Conservation (phyloP, 2,329 filamentous ascomycete species). For the Pseudogymnoascus sp. region DNA sequence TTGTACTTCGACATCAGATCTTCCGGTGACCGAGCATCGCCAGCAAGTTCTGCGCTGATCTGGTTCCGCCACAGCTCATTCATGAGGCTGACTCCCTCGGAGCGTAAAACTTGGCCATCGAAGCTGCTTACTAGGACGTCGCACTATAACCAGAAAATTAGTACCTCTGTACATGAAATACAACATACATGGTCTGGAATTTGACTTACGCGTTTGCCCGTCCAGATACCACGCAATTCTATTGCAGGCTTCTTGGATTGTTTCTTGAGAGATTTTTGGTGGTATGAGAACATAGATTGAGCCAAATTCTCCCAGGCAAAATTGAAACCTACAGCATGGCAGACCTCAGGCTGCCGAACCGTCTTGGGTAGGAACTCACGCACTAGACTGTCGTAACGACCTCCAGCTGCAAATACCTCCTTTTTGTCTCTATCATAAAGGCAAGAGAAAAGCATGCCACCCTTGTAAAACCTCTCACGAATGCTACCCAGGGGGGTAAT, state of each 20-base stretch:
- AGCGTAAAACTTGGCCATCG: constrained; percentile 66
- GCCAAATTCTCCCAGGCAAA: constrained; percentile 79
- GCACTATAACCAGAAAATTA: constrained; percentile 42
- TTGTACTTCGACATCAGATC: constrained; percentile 69
- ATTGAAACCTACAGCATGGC: constrained; percentile 86
- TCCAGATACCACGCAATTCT: constrained; percentile 52
- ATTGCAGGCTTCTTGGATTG: constrained; percentile 65
- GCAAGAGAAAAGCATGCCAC: constrained; percentile 83
- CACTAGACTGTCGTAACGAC: constrained; percentile 85
- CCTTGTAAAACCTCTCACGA: constrained; percentile 83
- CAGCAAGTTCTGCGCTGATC: constrained; percentile 80
- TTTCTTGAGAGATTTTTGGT: constrained; percentile 40
- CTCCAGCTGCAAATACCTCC: constrained; percentile 87
- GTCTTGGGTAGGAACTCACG: constrained; percentile 70
- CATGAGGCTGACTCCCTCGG: constrained; percentile 67
- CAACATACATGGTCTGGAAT: constrained; percentile 21
- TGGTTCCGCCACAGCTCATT: constrained; percentile 73
- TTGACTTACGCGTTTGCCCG: constrained; percentile 54
- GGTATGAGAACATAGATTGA: constrained; percentile 45
- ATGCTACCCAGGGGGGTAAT: constrained; percentile 78
- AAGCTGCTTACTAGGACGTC: constrained; percentile 88
- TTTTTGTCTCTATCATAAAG: constrained; percentile 75
- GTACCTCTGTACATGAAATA: not conserved
- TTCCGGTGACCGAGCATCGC: constrained; percentile 69
- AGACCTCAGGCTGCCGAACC: constrained; percentile 51